A percentile compares a stretch with the other conserved stretches of the same genome.
phyloP scores from a whole-genome alignment of 306 rosid genomes.

The Calophaca sinica region DNA sequence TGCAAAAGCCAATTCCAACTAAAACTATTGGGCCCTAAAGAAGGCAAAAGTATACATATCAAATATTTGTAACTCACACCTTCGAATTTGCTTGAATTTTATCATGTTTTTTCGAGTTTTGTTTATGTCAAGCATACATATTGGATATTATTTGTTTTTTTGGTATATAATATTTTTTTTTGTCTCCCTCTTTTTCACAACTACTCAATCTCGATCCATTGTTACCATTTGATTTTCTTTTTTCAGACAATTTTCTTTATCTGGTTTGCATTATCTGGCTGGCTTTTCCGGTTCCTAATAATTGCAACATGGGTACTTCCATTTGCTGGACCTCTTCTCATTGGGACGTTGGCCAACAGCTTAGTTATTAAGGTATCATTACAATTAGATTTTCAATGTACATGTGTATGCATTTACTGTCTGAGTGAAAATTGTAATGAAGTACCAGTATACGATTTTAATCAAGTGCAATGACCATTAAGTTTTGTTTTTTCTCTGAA shows the following conservation, averaged over 20 bases:
- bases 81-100: background rate
- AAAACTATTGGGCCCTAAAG: background rate
- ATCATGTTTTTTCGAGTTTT: background rate
- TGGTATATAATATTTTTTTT: background rate
- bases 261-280: slow-evolving; percentile 96
- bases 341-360: slow-evolving; percentile 84
- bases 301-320: slow-evolving; percentile 89
- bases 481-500: slow-evolving; percentile 5
- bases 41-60: background rate
- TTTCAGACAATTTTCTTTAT: slow-evolving; percentile 88
- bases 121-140: background rate
- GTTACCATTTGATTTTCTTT: slow-evolving; percentile 22
- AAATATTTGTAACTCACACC: background rate
- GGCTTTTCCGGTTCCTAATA: slow-evolving; percentile 86
- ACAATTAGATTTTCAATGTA: slow-evolving; percentile 22
- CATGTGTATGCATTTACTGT: background rate
- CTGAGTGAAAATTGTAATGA: background rate
- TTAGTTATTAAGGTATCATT: slow-evolving; percentile 78
- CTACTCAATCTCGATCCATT: slow-evolving; percentile 13
- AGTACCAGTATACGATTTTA: background rate
- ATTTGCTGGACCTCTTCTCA: slow-evolving; percentile 92
- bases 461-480: background rate
- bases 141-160: background rate
- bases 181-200: background rate
- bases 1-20: background rate